Conservation (phyloP, 2,329 filamentous ascomycete species). For the Penicillium nordicum region DNA sequence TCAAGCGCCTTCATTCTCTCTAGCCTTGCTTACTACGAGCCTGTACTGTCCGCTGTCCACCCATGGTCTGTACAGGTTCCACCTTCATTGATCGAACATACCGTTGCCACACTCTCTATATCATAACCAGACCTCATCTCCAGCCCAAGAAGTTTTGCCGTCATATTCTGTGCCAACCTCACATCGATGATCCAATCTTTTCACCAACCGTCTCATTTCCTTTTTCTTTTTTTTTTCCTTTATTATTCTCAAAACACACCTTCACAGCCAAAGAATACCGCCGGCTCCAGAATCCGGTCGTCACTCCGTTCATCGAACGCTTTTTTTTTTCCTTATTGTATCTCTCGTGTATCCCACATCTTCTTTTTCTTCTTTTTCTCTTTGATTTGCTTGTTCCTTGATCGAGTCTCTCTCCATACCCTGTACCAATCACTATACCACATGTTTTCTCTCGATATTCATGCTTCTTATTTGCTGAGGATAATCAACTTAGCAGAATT, state of each 20-base stretch:
- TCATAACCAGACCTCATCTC: neutral
- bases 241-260: neutral
- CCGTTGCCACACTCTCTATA: conserved; percentile 12
- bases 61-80: neutral
- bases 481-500: conserved; percentile 12
- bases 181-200: conserved; percentile 1
- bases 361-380: neutral
- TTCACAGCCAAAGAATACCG: neutral
- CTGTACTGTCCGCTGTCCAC: neutral
- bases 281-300: neutral
- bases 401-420: conserved; percentile 17
- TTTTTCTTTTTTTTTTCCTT: neutral
- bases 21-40: neutral
- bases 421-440: conserved; percentile 29
- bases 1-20: neutral
- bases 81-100: conserved; percentile 7
- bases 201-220: neutral
- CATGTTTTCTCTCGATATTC: conserved; percentile 16
- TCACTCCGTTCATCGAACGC: conserved; percentile 5
- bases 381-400: neutral
- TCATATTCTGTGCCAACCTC: conserved; percentile 5
- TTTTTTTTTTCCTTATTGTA: conserved; percentile 1
- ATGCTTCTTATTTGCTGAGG: conserved; percentile 6
- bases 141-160: conserved; percentile 3
- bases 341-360: neutral